These are phyloP conservation scores for Scortechinia acanthostroma DNA, from an alignment of 2,329 filamentous ascomycete species.

Conservation along the genomic window DNA sequence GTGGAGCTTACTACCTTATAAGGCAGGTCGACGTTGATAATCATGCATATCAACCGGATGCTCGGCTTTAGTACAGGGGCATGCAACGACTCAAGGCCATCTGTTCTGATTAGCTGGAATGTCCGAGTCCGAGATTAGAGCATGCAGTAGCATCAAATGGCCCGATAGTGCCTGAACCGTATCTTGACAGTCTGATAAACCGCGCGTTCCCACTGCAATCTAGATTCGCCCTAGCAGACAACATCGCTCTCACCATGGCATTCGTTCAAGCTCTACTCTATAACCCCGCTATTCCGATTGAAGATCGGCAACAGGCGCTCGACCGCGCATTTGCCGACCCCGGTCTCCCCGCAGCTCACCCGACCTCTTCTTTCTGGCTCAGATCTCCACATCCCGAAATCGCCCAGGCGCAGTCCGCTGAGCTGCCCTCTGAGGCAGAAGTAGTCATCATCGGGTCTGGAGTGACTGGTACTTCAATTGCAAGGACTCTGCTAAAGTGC, in stretches of 20 bases:
- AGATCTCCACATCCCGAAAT: neutral
- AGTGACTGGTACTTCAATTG: constrained; percentile 14
- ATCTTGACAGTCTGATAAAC: too few species aligned
- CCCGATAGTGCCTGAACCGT: too few species aligned
- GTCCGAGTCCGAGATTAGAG: too few species aligned
- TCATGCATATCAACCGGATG: too few species aligned
- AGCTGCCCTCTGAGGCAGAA: constrained; percentile 7
- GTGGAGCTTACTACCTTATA: too few species aligned
- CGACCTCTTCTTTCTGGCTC: neutral
- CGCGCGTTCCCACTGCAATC: too few species aligned
- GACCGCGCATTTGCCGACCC: neutral
- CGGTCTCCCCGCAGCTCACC: neutral
- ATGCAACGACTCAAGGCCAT: too few species aligned
- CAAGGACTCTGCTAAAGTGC: constrained; percentile 10
- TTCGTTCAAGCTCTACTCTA: neutral
- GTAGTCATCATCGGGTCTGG: constrained; percentile 19
- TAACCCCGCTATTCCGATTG: neutral
- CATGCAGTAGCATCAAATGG: too few species aligned
- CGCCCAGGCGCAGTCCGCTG: neutral
- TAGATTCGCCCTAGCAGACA: too few species aligned
- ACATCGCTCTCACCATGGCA: neutral
- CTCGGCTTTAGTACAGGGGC: too few species aligned
- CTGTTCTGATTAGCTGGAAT: too few species aligned
- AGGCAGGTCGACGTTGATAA: too few species aligned
- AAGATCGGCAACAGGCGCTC: neutral